Conservation (phyloP, 2,329 filamentous ascomycete genomes). For the Coniella lustricola region DNA sequence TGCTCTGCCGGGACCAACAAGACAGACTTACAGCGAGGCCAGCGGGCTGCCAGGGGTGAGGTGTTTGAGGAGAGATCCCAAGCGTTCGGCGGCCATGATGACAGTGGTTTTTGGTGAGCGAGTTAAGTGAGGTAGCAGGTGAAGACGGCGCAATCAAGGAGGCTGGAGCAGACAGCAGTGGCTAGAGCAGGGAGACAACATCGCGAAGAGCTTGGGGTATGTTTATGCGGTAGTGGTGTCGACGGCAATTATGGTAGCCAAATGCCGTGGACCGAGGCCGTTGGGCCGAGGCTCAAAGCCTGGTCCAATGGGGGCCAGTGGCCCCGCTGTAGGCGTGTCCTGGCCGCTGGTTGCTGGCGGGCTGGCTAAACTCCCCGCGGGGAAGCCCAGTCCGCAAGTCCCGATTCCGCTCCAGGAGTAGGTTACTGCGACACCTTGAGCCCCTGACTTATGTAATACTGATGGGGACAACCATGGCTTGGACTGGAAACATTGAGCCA, state of each 20-base stretch:
- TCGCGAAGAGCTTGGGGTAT: not conserved
- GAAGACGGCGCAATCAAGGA: not conserved
- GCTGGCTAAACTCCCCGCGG: not conserved
- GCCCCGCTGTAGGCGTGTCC: not conserved
- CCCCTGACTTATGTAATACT: no score
- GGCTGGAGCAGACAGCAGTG: not conserved
- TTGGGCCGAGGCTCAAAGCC: constrained; percentile 3
- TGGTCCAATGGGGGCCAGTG: no score
- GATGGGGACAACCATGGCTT: no score
- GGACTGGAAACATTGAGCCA: no score
- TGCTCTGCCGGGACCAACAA: constrained; percentile 7
- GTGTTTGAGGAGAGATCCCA: constrained; percentile 83
- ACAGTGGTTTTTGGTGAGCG: not conserved
- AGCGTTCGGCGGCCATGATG: constrained; percentile 75
- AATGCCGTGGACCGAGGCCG: constrained; percentile 2
- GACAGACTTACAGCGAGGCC: constrained; percentile 62
- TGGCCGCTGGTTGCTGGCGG: not conserved
- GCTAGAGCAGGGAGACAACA: not conserved
- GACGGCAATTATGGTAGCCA: not conserved
- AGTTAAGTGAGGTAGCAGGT: not conserved
- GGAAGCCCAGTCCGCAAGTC: not conserved
- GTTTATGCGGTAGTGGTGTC: not conserved
- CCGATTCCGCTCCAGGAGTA: no score
- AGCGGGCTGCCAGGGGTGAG: constrained; percentile 67
- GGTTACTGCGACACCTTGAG: no score